phyloP scores from a whole-genome alignment of 2,329 filamentous ascomycete genomes.

The Iodosphaeria phyllophila region DNA sequence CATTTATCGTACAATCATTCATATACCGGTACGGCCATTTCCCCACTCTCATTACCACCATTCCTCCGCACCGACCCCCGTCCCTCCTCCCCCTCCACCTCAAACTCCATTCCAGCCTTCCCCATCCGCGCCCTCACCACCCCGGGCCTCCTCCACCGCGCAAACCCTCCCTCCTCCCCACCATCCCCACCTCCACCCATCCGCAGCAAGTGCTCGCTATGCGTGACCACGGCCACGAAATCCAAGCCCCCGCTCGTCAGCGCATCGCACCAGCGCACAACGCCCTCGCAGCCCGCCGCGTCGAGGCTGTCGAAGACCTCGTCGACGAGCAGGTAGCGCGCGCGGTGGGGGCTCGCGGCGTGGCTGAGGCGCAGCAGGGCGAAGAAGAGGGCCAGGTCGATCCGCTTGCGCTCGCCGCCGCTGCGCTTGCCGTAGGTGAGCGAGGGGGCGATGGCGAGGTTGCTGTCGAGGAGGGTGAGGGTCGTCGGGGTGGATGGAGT shows the following conservation, averaged over 20 bases:
- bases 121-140: too few relatives aligned
- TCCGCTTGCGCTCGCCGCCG: conserved; percentile 16
- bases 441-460: conserved; percentile 7
- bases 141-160: too few relatives aligned
- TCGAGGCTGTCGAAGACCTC: conserved; percentile 16
- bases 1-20: too few relatives aligned
- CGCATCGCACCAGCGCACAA: conserved; percentile 8
- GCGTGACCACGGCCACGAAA: conserved; percentile 9
- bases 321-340: conserved; percentile 15
- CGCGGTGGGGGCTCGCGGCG: conserved; percentile 10
- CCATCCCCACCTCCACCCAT: neutral
- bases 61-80: too few relatives aligned
- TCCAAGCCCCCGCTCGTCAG: conserved; percentile 5
- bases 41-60: too few relatives aligned
- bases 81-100: too few relatives aligned
- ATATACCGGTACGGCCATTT: too few relatives aligned
- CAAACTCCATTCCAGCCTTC: too few relatives aligned
- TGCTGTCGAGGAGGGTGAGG: conserved; percentile 6
- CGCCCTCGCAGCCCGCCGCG: conserved; percentile 10
- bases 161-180: too few relatives aligned
- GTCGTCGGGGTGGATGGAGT: conserved; percentile 1
- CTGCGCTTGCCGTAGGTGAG: conserved; percentile 15
- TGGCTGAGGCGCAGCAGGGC: conserved; percentile 12
- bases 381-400: conserved; percentile 16
- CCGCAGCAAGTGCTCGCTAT: conserved; percentile 5